These are phyloP conservation scores for Gonium pectorale DNA, from an alignment of 139 green algal genomes.

Conservation along the genomic window DNA sequence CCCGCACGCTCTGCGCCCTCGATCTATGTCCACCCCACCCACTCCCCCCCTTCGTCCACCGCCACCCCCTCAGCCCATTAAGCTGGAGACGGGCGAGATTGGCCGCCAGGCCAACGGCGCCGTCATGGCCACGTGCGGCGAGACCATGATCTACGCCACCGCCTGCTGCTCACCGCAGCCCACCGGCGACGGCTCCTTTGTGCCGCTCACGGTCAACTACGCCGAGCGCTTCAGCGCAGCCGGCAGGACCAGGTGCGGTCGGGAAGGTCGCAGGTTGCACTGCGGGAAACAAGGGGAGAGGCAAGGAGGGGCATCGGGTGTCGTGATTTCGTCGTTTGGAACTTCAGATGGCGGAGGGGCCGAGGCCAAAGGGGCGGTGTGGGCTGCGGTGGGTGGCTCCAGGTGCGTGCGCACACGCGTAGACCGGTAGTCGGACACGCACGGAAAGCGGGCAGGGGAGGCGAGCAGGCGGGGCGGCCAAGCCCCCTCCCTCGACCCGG, in stretches of 20 bases:
- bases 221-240: constrained; percentile 93
- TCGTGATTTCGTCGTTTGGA: too few species aligned
- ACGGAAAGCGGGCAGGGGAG: too few species aligned
- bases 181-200: constrained; percentile 83
- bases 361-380: too few species aligned
- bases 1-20: too few species aligned
- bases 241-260: constrained; percentile 81
- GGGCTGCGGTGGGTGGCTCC: too few species aligned
- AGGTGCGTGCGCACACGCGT: too few species aligned
- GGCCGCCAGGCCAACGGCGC: constrained; percentile 93
- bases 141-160: constrained; percentile 96
- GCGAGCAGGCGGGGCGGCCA: too few species aligned
- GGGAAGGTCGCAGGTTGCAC: background rate
- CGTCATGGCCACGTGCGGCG: constrained; percentile 87
- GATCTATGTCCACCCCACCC: too few species aligned
- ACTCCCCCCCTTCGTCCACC: background rate
- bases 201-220: constrained; percentile 95
- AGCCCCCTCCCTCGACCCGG: too few species aligned
- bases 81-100: constrained; percentile 94
- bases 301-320: too few species aligned
- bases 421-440: too few species aligned
- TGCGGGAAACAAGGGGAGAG: background rate
- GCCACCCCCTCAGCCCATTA: constrained; percentile 54
- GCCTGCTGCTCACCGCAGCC: constrained; percentile 77
- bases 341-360: too few species aligned